A percentile compares a stretch with the other conserved stretches of the same genome.
Conservation (phyloP, 139 green algal genomes). For the Picochlorum costavermella region DNA sequence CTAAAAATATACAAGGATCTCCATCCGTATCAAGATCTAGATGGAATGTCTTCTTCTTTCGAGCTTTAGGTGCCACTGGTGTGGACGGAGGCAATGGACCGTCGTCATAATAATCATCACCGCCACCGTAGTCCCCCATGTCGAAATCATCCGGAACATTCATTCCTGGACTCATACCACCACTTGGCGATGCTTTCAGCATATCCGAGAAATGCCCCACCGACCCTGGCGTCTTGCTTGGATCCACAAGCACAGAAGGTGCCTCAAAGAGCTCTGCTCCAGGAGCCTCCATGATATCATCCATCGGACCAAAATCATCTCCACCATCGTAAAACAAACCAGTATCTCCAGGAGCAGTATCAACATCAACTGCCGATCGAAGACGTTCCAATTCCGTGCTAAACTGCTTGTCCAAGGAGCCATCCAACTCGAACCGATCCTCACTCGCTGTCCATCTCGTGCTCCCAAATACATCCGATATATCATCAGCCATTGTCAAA, state of each 20-base stretch:
- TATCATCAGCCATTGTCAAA: slow-evolving; percentile 29
- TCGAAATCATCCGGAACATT: not conserved
- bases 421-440: slow-evolving; percentile 24
- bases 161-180: slow-evolving; percentile 1
- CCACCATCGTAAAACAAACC: slow-evolving; percentile 23
- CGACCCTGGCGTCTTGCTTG: slow-evolving; percentile 2
- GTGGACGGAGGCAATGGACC: not conserved
- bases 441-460: slow-evolving; percentile 13
- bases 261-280: slow-evolving; percentile 20
- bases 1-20: slow-evolving; percentile 14
- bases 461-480: slow-evolving; percentile 31
- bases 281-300: slow-evolving; percentile 21
- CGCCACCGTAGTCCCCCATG: not conserved
- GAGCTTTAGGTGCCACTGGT: not conserved
- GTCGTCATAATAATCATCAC: not conserved
- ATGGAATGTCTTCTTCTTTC: not conserved
- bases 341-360: slow-evolving; percentile 1
- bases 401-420: slow-evolving; percentile 31
- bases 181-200: not conserved
- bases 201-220: not conserved
- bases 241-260: not conserved
- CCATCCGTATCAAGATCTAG: slow-evolving; percentile 18
- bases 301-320: slow-evolving; percentile 16
- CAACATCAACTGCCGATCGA: slow-evolving; percentile 21
- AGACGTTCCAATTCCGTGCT: slow-evolving; percentile 36